Evolutionary conservation across 768 basidiomycete species (phyloP), one percentile per base, ranked within the genome.

Genomic region (Boletus pseudopeckii): DNA sequence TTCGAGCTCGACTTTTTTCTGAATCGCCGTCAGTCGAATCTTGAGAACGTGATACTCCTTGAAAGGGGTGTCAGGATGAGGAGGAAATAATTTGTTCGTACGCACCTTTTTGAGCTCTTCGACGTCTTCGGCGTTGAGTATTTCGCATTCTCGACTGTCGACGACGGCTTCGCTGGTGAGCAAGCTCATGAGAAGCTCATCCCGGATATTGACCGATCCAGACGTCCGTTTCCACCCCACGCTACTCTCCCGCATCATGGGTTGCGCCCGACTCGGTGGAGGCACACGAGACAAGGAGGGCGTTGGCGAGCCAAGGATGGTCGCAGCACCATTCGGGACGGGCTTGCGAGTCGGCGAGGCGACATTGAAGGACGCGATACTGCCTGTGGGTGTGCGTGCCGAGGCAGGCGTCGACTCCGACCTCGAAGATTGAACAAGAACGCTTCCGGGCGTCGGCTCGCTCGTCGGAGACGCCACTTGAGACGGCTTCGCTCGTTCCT

Each of bases 151-250:
- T 30, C 88, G 84, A 63, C 90, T 90, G 63, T 98, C 93, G n/a
- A 98, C 85, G 39, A 91, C 83, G 5, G 96, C 96, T 71, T 98
- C 93, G 50, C 93, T 93, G 39, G 94, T 90, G 58, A 98, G 75
- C 38, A 99, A 79, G 67, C 89, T 90, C 67, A 97, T 80, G 58
- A 98, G 78, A 43, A 98, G 80, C 57, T 94, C 90, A 62, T 97
- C 93, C 42, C 86, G 79, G 15, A 81, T 82, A 57, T 82, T 85
- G 50, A 80, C 68, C 44, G 73, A 57, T 8, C 66, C 72, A 8
- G 80, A 80, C 11, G 72, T 63, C 18, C 75, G 75, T 58, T 79
- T 78, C 71, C 71, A 71, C 30, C 74, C 73, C 13, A 47, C 22
- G 17, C 63, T 58, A 43, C 73, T 71, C 15, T 72, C 70, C 26